Percentiles rank a stretch among this genome's conserved stretches.
Evolutionary conservation across 2,329 filamentous ascomycete species (phyloP).

Genomic region (Pseudogymnoascus sp.): DNA sequence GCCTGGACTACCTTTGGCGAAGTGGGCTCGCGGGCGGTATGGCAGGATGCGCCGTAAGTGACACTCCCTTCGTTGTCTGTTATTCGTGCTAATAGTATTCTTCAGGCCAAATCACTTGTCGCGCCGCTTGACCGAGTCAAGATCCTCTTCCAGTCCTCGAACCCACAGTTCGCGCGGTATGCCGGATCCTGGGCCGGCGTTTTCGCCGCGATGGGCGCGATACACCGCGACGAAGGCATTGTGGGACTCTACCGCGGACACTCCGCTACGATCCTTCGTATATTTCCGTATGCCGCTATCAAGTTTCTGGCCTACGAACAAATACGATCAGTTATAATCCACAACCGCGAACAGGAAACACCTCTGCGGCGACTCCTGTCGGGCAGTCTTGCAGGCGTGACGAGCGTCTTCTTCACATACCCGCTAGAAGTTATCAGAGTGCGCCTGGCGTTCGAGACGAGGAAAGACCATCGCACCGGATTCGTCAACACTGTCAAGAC

Average conservation of each 20-base stretch:
- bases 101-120: constrained; percentile 86
- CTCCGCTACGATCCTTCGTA: constrained; percentile 84
- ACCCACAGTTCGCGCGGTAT: constrained; percentile 90
- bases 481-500: constrained; percentile 70
- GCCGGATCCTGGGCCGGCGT: constrained; percentile 82
- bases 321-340: constrained; percentile 73
- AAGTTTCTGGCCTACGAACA: constrained; percentile 99
- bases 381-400: constrained; percentile 72
- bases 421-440: constrained; percentile 90
- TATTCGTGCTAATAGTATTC: constrained; percentile 13
- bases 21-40: constrained; percentile 82
- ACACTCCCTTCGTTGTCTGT: neutral
- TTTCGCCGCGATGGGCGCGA: constrained; percentile 73
- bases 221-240: constrained; percentile 67
- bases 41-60: constrained; percentile 77
- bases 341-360: constrained; percentile 66
- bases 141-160: constrained; percentile 94
- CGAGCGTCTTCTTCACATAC: constrained; percentile 93
- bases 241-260: constrained; percentile 85
- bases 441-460: constrained; percentile 90
- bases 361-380: constrained; percentile 66
- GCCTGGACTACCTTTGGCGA: constrained; percentile 73
- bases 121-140: constrained; percentile 96
- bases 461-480: constrained; percentile 60
- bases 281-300: constrained; percentile 95